These are phyloP conservation scores for Solanum hybrid DNA, from an alignment of 305 asterid genomes.

Conservation along the genomic window DNA sequence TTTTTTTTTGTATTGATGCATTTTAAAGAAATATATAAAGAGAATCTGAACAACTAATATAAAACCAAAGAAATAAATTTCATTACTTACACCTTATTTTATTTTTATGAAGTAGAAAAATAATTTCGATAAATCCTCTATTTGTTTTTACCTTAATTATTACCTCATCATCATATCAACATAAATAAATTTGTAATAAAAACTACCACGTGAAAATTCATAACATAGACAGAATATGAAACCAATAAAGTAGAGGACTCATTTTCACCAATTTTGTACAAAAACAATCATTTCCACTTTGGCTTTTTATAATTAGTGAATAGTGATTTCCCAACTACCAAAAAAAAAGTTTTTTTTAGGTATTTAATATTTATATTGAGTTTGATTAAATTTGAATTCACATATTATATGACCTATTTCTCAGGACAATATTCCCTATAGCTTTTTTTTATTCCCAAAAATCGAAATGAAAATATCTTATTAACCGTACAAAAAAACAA, in stretches of 20 bases:
- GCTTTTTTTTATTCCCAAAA: not conserved
- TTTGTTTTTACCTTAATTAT: not conserved
- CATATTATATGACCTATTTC: not conserved
- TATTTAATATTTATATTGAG: not conserved
- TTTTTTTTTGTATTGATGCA: not conserved
- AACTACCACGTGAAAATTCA: not conserved
- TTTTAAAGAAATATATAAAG: not conserved
- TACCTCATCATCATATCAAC: not conserved
- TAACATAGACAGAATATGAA: not conserved
- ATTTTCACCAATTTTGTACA: not conserved
- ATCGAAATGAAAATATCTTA: not conserved
- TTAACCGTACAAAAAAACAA: fast-evolving
- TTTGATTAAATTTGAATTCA: not conserved
- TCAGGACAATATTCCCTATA: not conserved
- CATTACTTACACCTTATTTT: not conserved
- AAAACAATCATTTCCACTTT: not conserved
- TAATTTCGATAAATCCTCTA: not conserved
- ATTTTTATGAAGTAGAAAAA: not conserved
- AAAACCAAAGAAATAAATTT: fast-evolving
- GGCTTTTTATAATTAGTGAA: not conserved
- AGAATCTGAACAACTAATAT: not conserved
- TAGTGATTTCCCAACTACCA: not conserved
- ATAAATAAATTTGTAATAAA: not conserved
- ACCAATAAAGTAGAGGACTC: not conserved
- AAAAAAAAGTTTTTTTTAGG: not conserved